phyloP scores from a whole-genome alignment of 2,329 filamentous ascomycete species.

The Fusarium xyrophilum region DNA sequence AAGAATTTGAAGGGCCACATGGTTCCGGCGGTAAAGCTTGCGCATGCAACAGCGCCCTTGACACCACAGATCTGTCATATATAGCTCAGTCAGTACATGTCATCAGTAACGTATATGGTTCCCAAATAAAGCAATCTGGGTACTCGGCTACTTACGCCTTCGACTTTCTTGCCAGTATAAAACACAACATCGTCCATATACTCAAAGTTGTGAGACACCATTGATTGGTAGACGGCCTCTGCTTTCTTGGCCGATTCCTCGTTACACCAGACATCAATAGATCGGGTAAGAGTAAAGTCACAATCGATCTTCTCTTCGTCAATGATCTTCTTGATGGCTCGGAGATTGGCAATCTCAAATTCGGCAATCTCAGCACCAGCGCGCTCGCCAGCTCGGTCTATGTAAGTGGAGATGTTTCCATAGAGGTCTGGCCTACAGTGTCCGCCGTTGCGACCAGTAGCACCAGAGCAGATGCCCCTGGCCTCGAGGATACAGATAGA shows the following conservation, averaged over 20 bases:
- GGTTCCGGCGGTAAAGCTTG: neutral
- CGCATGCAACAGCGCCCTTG: conserved; percentile 3
- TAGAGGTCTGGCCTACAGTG: neutral
- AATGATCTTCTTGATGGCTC: conserved; percentile 3
- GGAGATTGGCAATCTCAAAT: neutral
- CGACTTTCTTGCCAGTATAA: neutral
- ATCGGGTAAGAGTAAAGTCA: conserved; percentile 1
- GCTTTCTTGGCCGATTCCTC: conserved; percentile 1
- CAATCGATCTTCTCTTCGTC: conserved; percentile 4
- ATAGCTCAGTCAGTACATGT: neutral
- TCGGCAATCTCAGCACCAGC: conserved; percentile 4
- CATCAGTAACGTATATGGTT: too few relatives aligned
- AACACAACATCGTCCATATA: conserved; percentile 8
- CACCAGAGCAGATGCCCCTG: neutral
- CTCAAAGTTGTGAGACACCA: conserved; percentile 1
- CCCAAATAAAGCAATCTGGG: too few relatives aligned
- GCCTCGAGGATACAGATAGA: neutral
- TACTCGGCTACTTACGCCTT: neutral
- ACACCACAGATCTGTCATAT: neutral
- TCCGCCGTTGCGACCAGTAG: conserved; percentile 1
- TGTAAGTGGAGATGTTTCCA: neutral
- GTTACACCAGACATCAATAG: conserved; percentile 5
- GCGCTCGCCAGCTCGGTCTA: neutral
- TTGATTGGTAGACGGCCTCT: neutral
- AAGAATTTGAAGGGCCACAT: conserved; percentile 19